These are phyloP conservation scores for Phytophthora pseudosyringae DNA, from an alignment of 352 stramenopile species.

Conservation along the genomic window DNA sequence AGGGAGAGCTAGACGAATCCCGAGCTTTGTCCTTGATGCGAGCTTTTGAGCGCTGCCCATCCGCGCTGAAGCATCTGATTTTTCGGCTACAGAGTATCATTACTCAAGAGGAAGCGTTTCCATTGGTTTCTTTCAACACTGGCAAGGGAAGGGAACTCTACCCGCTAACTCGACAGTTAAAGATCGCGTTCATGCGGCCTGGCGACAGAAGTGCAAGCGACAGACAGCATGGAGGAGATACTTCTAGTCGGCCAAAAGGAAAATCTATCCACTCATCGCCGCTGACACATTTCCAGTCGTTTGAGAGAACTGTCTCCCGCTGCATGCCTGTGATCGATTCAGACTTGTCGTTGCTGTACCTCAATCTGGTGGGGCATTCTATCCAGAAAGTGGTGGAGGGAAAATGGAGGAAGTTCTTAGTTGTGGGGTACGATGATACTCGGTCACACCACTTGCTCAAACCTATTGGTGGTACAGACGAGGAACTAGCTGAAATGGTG, in stretches of 20 bases:
- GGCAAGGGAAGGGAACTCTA: constrained; percentile 81
- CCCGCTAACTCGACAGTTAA: constrained; percentile 74
- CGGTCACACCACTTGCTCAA: constrained; percentile 70
- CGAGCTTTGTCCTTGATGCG: constrained; percentile 44
- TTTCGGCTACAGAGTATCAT: constrained; percentile 74
- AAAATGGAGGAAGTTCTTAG: constrained; percentile 80
- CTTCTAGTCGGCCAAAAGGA: constrained; percentile 15
- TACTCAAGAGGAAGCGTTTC: constrained; percentile 76
- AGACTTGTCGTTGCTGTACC: constrained; percentile 62
- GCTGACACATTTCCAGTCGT: constrained; percentile 87
- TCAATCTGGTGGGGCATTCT: constrained; percentile 70
- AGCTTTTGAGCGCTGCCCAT: constrained; percentile 56
- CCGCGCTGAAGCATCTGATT: constrained; percentile 64
- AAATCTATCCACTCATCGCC: constrained; percentile 76
- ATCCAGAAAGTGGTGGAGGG: constrained; percentile 81
- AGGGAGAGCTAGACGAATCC: constrained; percentile 39
- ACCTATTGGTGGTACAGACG: constrained; percentile 40
- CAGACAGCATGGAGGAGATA: constrained; percentile 3
- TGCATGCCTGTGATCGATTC: constrained; percentile 61
- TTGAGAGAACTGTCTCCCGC: constrained; percentile 78
- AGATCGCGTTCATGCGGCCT: constrained; percentile 52
- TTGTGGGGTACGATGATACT: constrained; percentile 71
- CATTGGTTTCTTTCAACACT: constrained; percentile 64
- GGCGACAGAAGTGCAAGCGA: constrained; percentile 26
- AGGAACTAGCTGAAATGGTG: constrained; percentile 68